Base-by-base conservation (phyloP, 1,284 basidiomycete species). In the Pisolithus thermaeus region DNA sequence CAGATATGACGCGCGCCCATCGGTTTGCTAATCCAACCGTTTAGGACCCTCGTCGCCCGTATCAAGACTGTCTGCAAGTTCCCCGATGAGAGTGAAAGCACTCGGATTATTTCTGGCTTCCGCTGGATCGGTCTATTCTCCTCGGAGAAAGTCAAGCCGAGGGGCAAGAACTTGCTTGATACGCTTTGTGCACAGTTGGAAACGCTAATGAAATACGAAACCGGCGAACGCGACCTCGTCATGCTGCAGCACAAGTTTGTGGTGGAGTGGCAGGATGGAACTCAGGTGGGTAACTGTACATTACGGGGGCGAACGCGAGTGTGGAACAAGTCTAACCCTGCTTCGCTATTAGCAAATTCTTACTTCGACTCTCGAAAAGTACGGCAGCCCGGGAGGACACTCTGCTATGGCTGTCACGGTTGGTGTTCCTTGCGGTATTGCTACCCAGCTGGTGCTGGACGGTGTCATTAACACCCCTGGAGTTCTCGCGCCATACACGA, bases 201-300 rank as follows among this genome's bases (percentile, higher is more conserved):
- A 77, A 80, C 77, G 58, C 82, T 97, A 69, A 97, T 97, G 88
- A 81, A 85, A 68, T 98, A 97, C 73, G 88, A 85, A 57, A 74
- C 79, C 44, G 92, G 92, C 56, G 95, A 98, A 74, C 86, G 93
- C 20, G 97, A 99, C 71, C 83, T 98, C 59, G 92, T 99, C 59
- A 92, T 97, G 83, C 83, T 99, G 49, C 95, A 98, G 74, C 96
- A 99, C 81, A 96, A 95, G 74, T 97, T 97, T 66, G 73, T 90
- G 60, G 85, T 97, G 44, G 82, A 92, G 67, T 90, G 88, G 81
- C 76, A 79, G 37, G 90, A 96, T 65, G 93, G 94, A 49, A 80
- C 74, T 46, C 74, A 79, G 68, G 89, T 87, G 53, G 53, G 78
- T 64, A 43, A 11, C 25, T n/a, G 39, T 52, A 14, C 40, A 32